Evolutionary conservation across 768 basidiomycete species (phyloP).

Genomic region (Pisolithus microcarpus): DNA sequence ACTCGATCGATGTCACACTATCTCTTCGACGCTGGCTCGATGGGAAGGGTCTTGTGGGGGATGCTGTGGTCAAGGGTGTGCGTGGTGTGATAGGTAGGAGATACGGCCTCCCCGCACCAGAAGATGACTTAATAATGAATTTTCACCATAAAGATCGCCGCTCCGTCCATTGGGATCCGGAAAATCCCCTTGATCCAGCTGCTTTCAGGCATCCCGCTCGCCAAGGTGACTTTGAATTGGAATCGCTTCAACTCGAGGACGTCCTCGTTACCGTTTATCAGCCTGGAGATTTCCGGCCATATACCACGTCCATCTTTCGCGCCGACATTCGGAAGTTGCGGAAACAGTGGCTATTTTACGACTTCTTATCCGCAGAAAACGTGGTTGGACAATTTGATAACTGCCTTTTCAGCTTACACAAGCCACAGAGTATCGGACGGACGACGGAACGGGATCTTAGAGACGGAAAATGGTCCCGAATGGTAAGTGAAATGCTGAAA

Average conservation of each 20-base stretch:
- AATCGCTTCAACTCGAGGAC: slow-evolving; percentile 86
- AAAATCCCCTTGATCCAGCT: slow-evolving; percentile 74
- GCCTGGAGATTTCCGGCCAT: slow-evolving; percentile 86
- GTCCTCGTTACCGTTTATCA: slow-evolving; percentile 92
- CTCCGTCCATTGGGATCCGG: slow-evolving; percentile 78
- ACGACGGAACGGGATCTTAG: slow-evolving; percentile 81
- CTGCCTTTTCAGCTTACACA: slow-evolving; percentile 92
- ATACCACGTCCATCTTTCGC: slow-evolving; percentile 87
- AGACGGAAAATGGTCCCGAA: slow-evolving; percentile 78
- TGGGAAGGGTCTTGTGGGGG: slow-evolving; percentile 87
- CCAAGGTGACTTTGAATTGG: slow-evolving; percentile 87
- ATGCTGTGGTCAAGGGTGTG: slow-evolving; percentile 90
- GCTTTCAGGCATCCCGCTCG: slow-evolving; percentile 66
- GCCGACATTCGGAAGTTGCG: slow-evolving; percentile 79
- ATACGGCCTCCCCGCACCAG: not conserved
- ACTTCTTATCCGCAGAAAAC: slow-evolving; percentile 83
- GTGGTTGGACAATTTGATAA: slow-evolving; percentile 98
- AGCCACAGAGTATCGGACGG: slow-evolving; percentile 90
- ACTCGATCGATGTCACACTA: slow-evolving; percentile 91
- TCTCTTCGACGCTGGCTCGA: slow-evolving; percentile 91
- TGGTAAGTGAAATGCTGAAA: slow-evolving; percentile 52
- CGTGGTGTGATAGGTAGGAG: slow-evolving; percentile 81
- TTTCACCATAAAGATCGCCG: slow-evolving; percentile 59
- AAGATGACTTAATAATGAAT: not conserved
- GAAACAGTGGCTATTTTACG: slow-evolving; percentile 94